These are phyloP conservation scores for Gracilaria caudata DNA, from an alignment of 23 red algal species.

Conservation along the genomic window DNA sequence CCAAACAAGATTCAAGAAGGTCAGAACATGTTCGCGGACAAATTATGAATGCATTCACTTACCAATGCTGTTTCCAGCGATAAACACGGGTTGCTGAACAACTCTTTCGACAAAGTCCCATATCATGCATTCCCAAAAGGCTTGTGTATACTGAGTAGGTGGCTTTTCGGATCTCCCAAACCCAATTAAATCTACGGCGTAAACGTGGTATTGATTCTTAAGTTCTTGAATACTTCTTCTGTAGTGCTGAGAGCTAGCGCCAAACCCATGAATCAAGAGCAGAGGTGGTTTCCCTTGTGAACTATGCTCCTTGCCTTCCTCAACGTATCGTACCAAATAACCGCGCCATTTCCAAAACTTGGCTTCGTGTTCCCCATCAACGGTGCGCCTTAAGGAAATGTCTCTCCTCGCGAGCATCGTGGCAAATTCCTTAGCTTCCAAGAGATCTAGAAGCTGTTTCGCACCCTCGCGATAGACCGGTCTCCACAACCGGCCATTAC, in stretches of 20 bases:
- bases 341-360: constrained; percentile 71
- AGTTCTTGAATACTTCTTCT: constrained; percentile 50
- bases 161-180: constrained; percentile 93
- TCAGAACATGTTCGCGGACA: neutral
- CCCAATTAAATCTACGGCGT: constrained; percentile 83
- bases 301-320: constrained; percentile 49
- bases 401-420: constrained; percentile 47
- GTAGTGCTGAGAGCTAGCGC: constrained; percentile 89
- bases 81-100: constrained; percentile 71
- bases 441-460: constrained; percentile 35
- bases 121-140: constrained; percentile 76
- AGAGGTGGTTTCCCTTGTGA: constrained; percentile 55
- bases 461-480: constrained; percentile 57
- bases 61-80: constrained; percentile 97
- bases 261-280: constrained; percentile 96
- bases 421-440: constrained; percentile 65
- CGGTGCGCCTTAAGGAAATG: neutral
- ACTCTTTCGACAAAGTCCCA: constrained; percentile 85
- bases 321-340: constrained; percentile 59
- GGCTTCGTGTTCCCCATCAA: constrained; percentile 44
- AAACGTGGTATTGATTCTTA: constrained; percentile 75
- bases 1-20: neutral
- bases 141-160: constrained; percentile 76
- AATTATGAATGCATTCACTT: constrained; percentile 2
- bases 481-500: constrained; percentile 47